Evolutionary conservation across 305 asterid species (phyloP).

Genomic region (Rubia occidens): DNA sequence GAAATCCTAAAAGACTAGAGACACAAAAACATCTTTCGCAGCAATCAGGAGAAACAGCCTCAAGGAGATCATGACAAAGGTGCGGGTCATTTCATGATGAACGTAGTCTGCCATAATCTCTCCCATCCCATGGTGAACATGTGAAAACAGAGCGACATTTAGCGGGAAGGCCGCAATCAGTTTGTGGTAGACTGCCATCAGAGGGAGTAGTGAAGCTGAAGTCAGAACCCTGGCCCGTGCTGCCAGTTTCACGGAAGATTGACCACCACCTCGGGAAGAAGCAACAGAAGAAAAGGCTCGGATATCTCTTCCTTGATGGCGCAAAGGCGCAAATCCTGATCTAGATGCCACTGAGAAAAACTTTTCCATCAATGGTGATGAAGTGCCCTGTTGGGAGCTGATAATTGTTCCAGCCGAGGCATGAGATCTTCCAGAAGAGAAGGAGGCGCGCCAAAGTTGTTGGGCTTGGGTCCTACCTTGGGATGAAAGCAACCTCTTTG

Average conservation of each 20-base stretch:
- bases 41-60: constrained; percentile 4
- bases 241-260: neutral
- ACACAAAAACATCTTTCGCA: constrained; percentile 8
- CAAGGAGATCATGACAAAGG: neutral
- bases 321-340: constrained; percentile 1
- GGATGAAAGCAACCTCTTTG: constrained; percentile 5
- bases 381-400: neutral
- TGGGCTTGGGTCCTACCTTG: neutral
- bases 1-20: constrained; percentile 3
- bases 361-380: neutral
- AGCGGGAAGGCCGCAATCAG: neutral
- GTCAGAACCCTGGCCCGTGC: neutral
- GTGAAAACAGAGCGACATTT: constrained; percentile 2
- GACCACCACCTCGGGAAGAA: constrained; percentile 4
- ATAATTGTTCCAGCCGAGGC: neutral
- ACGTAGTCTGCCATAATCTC: constrained; percentile 12
- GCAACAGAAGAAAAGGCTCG: constrained; percentile 9
- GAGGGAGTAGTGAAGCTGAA: neutral
- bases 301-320: neutral
- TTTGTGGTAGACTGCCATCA: neutral
- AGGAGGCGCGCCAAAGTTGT: constrained; percentile 6
- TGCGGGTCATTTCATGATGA: constrained; percentile 7
- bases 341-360: neutral
- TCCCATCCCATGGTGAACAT: neutral
- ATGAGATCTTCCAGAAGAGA: neutral